phyloP scores from a whole-genome alignment of 1,284 basidiomycete species.

The Quambalaria eucalypti region DNA sequence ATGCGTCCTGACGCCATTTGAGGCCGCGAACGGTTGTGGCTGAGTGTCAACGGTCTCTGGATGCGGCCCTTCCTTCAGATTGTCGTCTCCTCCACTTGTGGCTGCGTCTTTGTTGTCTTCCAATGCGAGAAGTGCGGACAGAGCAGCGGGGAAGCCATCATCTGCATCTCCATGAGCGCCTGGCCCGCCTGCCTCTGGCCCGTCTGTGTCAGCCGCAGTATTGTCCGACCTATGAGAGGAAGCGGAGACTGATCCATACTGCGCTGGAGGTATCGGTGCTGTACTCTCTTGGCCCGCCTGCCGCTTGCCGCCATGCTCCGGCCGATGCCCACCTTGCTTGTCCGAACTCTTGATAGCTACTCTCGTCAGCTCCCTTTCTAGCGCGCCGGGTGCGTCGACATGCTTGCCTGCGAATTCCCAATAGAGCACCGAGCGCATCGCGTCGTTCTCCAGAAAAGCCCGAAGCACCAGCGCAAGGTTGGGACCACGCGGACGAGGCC shows the following conservation, averaged over 20 bases:
- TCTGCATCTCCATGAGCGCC: no score
- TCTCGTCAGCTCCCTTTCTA: not conserved
- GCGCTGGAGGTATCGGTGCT: no score
- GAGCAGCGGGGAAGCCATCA: not conserved
- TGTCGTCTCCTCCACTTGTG: not conserved
- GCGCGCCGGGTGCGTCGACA: not conserved
- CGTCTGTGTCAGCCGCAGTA: no score
- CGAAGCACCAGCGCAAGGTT: not conserved
- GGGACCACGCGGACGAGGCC: not conserved
- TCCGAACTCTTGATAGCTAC: not conserved
- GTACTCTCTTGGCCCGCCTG: no score
- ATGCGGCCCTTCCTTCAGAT: not conserved
- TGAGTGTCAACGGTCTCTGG: not conserved
- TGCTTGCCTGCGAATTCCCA: slow-evolving; percentile 5
- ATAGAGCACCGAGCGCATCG: not conserved
- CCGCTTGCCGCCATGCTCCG: not conserved
- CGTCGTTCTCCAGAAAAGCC: not conserved
- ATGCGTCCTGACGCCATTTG: no score
- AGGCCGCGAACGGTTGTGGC: no score
- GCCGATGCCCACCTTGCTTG: no score
- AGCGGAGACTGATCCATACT: no score
- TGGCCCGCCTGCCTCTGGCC: no score
- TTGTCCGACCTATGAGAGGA: no score
- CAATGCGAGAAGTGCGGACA: not conserved
- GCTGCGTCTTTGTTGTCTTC: not conserved